Conservation (phyloP, 257 asterid genomes). For the Solanum pimpinellifolium region DNA sequence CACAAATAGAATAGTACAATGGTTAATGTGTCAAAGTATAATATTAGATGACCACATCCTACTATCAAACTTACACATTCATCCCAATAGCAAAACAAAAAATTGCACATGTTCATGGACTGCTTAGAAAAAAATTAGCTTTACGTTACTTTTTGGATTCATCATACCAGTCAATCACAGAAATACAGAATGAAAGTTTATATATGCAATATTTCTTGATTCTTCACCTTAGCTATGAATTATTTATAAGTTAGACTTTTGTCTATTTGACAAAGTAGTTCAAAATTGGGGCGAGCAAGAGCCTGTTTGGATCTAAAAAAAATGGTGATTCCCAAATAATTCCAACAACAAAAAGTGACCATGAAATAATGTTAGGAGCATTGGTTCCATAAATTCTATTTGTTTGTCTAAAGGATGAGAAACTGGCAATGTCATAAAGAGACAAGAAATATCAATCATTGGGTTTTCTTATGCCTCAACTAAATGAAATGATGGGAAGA, state of each 20-base stretch:
- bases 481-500: neutral
- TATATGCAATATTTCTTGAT: neutral
- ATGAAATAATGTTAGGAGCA: neutral
- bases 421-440: neutral
- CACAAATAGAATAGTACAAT: neutral
- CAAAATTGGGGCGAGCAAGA: neutral
- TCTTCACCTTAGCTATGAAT: neutral
- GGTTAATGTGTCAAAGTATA: neutral
- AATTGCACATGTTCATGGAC: neutral
- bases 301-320: neutral
- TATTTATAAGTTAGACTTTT: neutral
- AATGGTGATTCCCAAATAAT: neutral
- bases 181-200: neutral
- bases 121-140: neutral
- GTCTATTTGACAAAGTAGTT: neutral
- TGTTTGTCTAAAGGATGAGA: neutral
- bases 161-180: neutral
- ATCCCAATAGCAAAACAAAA: neutral
- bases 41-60: neutral
- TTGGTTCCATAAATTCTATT: neutral
- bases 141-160: neutral
- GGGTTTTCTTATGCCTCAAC: neutral
- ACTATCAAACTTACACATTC: neutral
- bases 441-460: neutral
- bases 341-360: neutral